These are phyloP conservation scores for Saccharomycopsis amapae DNA, from an alignment of 805 yeast genomes.

Conservation along the genomic window DNA sequence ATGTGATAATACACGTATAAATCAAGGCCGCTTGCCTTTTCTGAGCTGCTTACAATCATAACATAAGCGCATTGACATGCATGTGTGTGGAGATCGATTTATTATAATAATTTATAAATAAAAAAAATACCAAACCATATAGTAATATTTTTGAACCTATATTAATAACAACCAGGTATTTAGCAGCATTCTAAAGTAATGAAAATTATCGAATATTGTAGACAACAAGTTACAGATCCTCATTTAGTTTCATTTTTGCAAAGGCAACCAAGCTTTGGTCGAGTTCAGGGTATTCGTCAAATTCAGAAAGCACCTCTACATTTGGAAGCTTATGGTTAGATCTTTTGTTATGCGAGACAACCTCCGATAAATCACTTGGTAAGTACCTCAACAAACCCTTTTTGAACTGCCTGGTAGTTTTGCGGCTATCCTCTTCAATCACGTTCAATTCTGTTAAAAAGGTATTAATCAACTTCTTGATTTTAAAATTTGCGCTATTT, in stretches of 20 bases:
- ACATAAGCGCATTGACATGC: too few relatives aligned
- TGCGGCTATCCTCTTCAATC: constrained; percentile 8
- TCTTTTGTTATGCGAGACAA: constrained; percentile 1
- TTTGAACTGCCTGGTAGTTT: background rate
- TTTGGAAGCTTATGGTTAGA: constrained; percentile 4
- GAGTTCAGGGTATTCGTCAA: constrained; percentile 15
- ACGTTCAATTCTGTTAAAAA: constrained; percentile 12
- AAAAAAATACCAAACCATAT: too few relatives aligned
- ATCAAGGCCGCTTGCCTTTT: too few relatives aligned
- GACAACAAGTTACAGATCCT: too few relatives aligned
- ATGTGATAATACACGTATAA: too few relatives aligned
- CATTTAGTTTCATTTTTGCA: constrained; percentile 6
- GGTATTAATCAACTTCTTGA: constrained; percentile 10
- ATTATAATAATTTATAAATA: too few relatives aligned
- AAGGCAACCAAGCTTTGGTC: constrained; percentile 13
- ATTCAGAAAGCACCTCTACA: constrained; percentile 14
- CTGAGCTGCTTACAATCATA: too few relatives aligned
- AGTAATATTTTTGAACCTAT: too few relatives aligned
- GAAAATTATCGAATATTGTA: too few relatives aligned
- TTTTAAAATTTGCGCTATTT: constrained; percentile 3
- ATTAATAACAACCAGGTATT: too few relatives aligned
- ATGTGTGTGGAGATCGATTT: too few relatives aligned
- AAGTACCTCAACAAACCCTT: constrained; percentile 9
- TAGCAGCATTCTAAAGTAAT: too few relatives aligned
- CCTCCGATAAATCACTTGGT: constrained; percentile 9